phyloP scores from a whole-genome alignment of 2,329 filamentous ascomycete genomes.

The Colletotrichum australisinense region DNA sequence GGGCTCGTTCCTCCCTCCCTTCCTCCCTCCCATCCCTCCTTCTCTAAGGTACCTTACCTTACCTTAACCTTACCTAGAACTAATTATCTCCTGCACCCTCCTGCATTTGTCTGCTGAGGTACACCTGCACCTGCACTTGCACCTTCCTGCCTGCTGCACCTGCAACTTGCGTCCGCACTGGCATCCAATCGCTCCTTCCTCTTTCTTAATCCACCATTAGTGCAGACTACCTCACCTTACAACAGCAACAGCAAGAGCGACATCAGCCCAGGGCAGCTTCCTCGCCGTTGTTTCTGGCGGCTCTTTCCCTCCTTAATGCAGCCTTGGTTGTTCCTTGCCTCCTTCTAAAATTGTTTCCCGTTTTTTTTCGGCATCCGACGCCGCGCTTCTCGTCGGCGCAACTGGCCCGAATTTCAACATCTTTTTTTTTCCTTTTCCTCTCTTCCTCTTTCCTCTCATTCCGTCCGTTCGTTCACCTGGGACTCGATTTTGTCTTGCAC shows the following conservation, averaged over 20 bases:
- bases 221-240: not conserved
- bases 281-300: not conserved
- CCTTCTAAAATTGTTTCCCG: not conserved
- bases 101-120: not conserved
- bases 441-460: slow-evolving; percentile 1
- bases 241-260: too few species aligned
- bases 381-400: slow-evolving; percentile 12
- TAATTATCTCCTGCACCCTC: not conserved
- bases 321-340: slow-evolving; percentile 5
- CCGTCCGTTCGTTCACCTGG: not conserved
- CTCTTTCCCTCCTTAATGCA: not conserved
- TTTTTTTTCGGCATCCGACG: slow-evolving; percentile 1
- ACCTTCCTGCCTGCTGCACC: slow-evolving; percentile 7
- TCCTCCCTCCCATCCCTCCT: not conserved
- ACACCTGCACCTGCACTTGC: slow-evolving; percentile 12
- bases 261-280: not conserved
- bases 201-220: not conserved
- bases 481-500: not conserved
- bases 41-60: not conserved
- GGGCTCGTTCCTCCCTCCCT: not conserved
- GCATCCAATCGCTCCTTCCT: slow-evolving; percentile 10
- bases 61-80: not conserved
- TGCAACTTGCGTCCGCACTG: not conserved
- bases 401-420: slow-evolving; percentile 3
- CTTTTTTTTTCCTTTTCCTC: not conserved